A percentile compares a stretch with the other conserved stretches of the same genome.
phyloP scores from a whole-genome alignment of 2,329 filamentous ascomycete species.

The Plenodomus tracheiphilus region DNA sequence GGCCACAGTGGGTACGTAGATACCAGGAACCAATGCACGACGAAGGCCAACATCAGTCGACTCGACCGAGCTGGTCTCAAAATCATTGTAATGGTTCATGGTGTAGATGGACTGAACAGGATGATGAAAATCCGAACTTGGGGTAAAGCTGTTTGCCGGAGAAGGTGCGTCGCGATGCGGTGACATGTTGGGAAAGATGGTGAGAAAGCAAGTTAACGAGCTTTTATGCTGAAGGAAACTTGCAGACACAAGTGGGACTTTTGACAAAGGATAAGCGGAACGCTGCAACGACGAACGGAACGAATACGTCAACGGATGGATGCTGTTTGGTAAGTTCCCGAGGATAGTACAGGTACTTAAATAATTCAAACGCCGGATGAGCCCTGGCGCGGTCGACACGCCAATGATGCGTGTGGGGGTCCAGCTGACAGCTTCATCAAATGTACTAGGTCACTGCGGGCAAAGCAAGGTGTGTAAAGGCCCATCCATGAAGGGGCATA shows the following conservation, averaged over 20 bases:
- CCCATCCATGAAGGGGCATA: constrained; percentile 24
- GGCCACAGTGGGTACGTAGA: constrained; percentile 51
- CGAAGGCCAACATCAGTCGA: constrained; percentile 38
- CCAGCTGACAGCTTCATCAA: constrained; percentile 42
- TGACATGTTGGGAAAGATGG: constrained; percentile 36
- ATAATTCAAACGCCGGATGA: constrained; percentile 36
- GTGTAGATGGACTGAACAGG: constrained; percentile 41
- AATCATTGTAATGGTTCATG: constrained; percentile 42
- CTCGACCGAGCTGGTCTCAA: constrained; percentile 44
- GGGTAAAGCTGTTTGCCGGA: constrained; percentile 39
- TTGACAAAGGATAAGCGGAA: constrained; percentile 40
- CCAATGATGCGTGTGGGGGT: constrained; percentile 42
- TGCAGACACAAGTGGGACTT: constrained; percentile 26
- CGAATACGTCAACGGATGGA: constrained; percentile 41
- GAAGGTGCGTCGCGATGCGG: constrained; percentile 46
- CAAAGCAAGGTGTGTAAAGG: constrained; percentile 33
- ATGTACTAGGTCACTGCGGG: constrained; percentile 31
- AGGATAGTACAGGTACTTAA: constrained; percentile 43
- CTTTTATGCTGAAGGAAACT: constrained; percentile 35
- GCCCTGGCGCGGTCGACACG: constrained; percentile 16
- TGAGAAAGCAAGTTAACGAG: constrained; percentile 7
- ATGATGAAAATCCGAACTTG: constrained; percentile 33
- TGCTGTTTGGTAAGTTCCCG: constrained; percentile 27
- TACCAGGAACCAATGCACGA: constrained; percentile 44
- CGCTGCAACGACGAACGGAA: constrained; percentile 32